Conservation (phyloP, 176 grass and related monocot genomes). For the Panicum miliaceum region DNA sequence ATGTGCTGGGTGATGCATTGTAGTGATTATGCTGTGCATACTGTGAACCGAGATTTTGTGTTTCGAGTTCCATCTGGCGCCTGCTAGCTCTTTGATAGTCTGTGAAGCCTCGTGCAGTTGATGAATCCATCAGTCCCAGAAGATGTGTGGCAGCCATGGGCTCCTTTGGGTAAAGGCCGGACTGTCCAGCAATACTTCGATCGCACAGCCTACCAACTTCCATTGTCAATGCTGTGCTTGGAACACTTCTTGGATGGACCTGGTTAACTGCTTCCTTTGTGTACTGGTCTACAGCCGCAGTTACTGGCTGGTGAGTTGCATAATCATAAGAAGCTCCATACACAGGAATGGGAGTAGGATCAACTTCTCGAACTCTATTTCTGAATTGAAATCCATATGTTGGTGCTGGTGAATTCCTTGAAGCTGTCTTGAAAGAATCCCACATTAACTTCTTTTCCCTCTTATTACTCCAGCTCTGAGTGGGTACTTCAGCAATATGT, state of each 20-base stretch:
- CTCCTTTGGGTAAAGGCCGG: conserved; percentile 52
- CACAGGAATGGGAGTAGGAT: conserved; percentile 40
- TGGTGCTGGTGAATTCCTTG: conserved; percentile 34
- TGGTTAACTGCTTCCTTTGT: conserved; percentile 32
- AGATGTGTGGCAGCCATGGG: conserved; percentile 61
- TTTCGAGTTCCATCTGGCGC: conserved; percentile 43
- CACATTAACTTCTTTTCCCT: conserved; percentile 40
- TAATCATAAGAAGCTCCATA: conserved; percentile 34
- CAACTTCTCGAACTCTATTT: conserved; percentile 24
- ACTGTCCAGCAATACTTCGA: conserved; percentile 36
- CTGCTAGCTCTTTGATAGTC: conserved; percentile 40
- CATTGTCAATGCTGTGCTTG: conserved; percentile 31
- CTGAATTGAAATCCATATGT: conserved; percentile 41
- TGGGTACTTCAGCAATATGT: conserved; percentile 23
- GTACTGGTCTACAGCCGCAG: conserved; percentile 5
- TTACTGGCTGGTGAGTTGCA: conserved; percentile 35
- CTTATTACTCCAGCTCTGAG: conserved; percentile 27
- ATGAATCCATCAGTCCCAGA: conserved; percentile 64
- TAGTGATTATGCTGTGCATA: conserved; percentile 32
- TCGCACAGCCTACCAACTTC: conserved; percentile 42
- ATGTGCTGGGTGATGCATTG: conserved; percentile 39
- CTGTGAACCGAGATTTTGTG: conserved; percentile 11
- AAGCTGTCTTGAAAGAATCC: conserved; percentile 37
- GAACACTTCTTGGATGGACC: conserved; percentile 33
- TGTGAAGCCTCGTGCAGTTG: conserved; percentile 31